Conservation (phyloP, 1,139 yeast genomes). For the Pichia sp. region DNA sequence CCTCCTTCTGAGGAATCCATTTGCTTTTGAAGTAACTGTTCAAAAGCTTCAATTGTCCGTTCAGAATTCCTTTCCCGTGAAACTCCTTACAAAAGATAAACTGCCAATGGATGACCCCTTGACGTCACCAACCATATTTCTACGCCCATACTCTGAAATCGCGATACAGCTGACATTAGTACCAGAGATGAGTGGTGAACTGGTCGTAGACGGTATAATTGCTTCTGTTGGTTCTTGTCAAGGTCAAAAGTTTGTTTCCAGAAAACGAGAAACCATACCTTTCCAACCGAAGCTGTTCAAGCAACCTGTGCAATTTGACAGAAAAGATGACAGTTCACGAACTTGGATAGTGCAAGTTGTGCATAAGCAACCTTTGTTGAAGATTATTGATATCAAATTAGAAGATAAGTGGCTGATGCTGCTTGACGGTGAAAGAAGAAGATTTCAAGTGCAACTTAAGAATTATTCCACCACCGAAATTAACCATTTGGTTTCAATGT, state of each 20-base stretch:
- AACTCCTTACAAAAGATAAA: conserved; percentile 2
- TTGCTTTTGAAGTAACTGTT: conserved; percentile 64
- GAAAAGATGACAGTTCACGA: not conserved
- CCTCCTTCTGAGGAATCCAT: conserved; percentile 71
- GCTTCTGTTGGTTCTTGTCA: conserved; percentile 42
- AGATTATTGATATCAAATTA: conserved; percentile 46
- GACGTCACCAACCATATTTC: conserved; percentile 8
- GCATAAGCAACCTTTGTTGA: conserved; percentile 60
- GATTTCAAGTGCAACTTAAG: conserved; percentile 44
- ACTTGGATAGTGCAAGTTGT: conserved; percentile 34
- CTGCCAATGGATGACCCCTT: conserved; percentile 1
- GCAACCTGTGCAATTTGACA: not conserved
- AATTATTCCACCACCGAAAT: conserved; percentile 53
- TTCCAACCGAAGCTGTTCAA: conserved; percentile 5
- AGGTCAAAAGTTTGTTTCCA: conserved; percentile 30
- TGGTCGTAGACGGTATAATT: conserved; percentile 36
- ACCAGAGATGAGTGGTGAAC: conserved; percentile 37
- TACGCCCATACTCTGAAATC: conserved; percentile 32
- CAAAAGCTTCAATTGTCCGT: conserved; percentile 42
- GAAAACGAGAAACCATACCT: conserved; percentile 4
- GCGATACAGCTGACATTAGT: conserved; percentile 36
- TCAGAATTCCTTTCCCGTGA: conserved; percentile 20
- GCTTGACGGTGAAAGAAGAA: conserved; percentile 66
- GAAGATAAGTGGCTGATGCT: conserved; percentile 67
- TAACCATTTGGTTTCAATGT: conserved; percentile 53